Conservation (phyloP, 139 green algal genomes). For the Picochlorum sp. region DNA sequence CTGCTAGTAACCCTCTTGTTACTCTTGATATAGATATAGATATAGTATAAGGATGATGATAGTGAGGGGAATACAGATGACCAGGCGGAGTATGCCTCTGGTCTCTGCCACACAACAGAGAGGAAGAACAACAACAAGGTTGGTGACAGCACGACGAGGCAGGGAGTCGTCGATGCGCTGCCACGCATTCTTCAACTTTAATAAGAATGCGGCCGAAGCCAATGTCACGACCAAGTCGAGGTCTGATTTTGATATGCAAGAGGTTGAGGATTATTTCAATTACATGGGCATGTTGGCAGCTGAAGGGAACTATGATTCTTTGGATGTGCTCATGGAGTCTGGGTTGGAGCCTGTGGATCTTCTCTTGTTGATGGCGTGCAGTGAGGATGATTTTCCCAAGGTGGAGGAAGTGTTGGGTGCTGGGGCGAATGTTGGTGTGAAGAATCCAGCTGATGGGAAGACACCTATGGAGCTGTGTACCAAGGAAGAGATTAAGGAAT, state of each 20-base stretch:
- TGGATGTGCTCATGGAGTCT: conserved; percentile 63
- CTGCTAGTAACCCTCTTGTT: too few species aligned
- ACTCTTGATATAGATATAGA: too few species aligned
- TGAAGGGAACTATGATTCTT: conserved; percentile 69
- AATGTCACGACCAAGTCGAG: conserved; percentile 10
- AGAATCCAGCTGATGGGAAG: conserved; percentile 58
- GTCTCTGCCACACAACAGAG: background rate
- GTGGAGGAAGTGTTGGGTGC: conserved; percentile 79
- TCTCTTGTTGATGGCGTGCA: conserved; percentile 79
- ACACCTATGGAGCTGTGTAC: conserved; percentile 54
- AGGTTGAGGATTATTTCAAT: conserved; percentile 96
- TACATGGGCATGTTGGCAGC: conserved; percentile 93
- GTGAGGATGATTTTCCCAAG: conserved; percentile 86
- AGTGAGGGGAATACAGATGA: too few species aligned
- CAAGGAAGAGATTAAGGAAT: conserved; percentile 45
- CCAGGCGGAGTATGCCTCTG: too few species aligned
- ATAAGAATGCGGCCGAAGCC: background rate
- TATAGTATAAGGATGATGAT: too few species aligned
- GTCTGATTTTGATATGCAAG: conserved; percentile 60
- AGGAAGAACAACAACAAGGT: too few species aligned
- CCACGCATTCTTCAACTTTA: conserved; percentile 7
- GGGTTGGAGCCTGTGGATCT: conserved; percentile 76
- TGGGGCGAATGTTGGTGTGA: conserved; percentile 51
- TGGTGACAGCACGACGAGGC: background rate
- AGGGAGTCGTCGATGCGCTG: background rate